Base-by-base conservation (phyloP, 257 asterid species). In the Petrea volubilis region DNA sequence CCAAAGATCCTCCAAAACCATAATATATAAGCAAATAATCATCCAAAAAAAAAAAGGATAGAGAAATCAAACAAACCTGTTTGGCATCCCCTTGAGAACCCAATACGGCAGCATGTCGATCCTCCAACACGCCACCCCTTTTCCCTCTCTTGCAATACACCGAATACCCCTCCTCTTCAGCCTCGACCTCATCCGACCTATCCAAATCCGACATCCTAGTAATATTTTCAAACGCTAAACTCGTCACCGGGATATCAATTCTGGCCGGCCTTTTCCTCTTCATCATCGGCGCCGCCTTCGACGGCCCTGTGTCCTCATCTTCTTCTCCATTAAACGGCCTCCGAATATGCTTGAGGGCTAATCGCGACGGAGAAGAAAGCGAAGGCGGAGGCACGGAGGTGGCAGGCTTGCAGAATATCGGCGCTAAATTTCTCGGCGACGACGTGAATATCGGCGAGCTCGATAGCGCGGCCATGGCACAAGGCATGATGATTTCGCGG, bases 191-290 rank as follows among this genome's bases (percentile, higher is more conserved):
- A 25, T 58, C 73, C 73, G 72, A 43, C 67, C 80, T 77, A 70
- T 76, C 88, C 55, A 21, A 64, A 29, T 71, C 82, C 70, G 72
- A 64, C 50, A 46, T 38, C 79, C 68, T 27, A 18, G 58, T 56
- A 38, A 51, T 31, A 13, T 58, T 55, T 5, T 71, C 82, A 20
- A 82, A 75, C 24, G 75, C 74, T 27, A 83, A 49, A 27, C 82
- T 74, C 43, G 71, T 23, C 24, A 65, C 33, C 27, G 97, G 95
- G 58, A 91, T 82, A 73, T 76, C 66, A 60, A 91, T 81, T 76
- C 66, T 85, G 67, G 79, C 78, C 62, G 93, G 95, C 44, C 97
- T 79, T 61, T 89, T 91, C 79, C 97, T 84, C 90, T 91, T 91
- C 83, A 80, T 61, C 49, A 82, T 7, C 68, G 81, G 57, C 44